Evolutionary conservation across 2,329 filamentous ascomycete genomes (phyloP), one percentile per base, ranked within the genome.

Genomic region (Hymenoscyphus fructigenus): DNA sequence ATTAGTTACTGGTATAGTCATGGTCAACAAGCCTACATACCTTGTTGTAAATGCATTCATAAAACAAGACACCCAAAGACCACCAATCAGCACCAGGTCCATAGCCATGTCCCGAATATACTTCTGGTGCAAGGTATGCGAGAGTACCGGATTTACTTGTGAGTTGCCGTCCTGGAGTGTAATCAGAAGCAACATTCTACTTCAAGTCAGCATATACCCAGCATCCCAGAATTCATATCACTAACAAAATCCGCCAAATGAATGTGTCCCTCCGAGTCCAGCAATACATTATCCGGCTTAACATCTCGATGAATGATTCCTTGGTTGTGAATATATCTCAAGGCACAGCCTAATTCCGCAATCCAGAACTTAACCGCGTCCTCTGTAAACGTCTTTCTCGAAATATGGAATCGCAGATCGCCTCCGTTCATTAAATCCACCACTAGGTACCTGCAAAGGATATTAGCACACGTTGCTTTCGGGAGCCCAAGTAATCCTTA

Each of bases 11-110:
- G 23, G 38, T 15, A 23, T 17, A 20, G 47, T 12, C 5, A 55
- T 26, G 41, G 47, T 17, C 20, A 17, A 6, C 29, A 3, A 34
- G 23, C 14, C 20, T 61, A 75, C 83, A 61, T 79, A 93, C 92
- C 89, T 96, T 98, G 81, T 96, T 97, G 81, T 98, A 99, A 70
- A 99, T 97, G 84, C 95, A 98, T 78, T 99, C 95, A 78, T 97
- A 99, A 78, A 98, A 98, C n/a, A 96, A 85, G 57, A 99, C 95
- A 59, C 95, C 95, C 26, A 99, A 80, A 5, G 95, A 98, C 95
- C 95, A 99, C 95, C 95, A 99, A 77, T 99, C 95, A 53, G 95
- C 93, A 72, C 95, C 91, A 57, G 88, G 88, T 66, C 91, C 89
- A 75, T 99, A 99, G 47, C 95, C 95, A 67, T 88, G 89, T 59